Evolutionary conservation across 805 yeast genomes (phyloP).

Genomic region (Tetrapisispora phaffii): DNA sequence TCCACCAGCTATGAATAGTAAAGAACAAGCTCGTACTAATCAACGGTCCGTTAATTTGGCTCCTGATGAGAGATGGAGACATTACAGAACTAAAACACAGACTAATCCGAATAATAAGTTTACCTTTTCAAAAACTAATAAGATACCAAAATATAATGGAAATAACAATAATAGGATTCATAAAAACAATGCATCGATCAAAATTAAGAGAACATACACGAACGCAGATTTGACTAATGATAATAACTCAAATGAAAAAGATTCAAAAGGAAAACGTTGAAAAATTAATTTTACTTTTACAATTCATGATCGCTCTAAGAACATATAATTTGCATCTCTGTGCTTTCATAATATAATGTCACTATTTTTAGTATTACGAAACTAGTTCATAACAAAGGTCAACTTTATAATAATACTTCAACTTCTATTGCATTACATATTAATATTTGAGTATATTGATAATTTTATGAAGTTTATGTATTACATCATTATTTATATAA

Average conservation of each 20-base stretch:
- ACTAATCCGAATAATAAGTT: not conserved
- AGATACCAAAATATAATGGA: not conserved
- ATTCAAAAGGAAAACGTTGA: not conserved
- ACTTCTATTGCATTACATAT: not conserved
- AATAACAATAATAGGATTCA: not conserved
- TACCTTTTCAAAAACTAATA: not conserved
- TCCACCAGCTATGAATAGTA: conserved; percentile 7
- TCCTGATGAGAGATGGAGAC: conserved; percentile 4
- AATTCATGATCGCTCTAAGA: no score
- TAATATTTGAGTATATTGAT: not conserved
- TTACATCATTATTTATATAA: not conserved
- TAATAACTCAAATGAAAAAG: not conserved
- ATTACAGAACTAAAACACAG: not conserved
- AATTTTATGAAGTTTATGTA: not conserved
- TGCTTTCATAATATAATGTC: no score
- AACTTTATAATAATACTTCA: no score
- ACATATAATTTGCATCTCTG: no score
- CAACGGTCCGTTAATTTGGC: conserved; percentile 1
- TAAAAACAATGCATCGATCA: not conserved
- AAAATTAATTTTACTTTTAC: no score
- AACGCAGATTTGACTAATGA: not conserved
- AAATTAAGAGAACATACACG: not conserved
- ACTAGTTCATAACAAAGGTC: no score
- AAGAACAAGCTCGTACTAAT: conserved; percentile 6
- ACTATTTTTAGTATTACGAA: no score